phyloP scores from a whole-genome alignment of 495 filamentous ascomycete species.

The Xylaria telfairii region DNA sequence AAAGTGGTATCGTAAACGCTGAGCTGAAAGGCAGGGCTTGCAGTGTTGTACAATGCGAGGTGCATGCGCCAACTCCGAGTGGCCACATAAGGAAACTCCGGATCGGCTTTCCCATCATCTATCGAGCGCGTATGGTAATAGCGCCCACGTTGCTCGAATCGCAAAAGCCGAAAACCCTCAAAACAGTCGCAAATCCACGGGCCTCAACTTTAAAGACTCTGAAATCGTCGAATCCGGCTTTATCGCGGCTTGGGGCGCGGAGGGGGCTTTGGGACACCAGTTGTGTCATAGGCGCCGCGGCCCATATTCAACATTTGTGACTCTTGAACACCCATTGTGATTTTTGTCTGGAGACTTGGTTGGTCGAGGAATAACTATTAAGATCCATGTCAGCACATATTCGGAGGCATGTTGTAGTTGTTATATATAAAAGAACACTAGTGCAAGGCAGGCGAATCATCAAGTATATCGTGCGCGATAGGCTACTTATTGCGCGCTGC shows the following conservation, averaged over 20 bases:
- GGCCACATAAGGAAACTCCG: slow-evolving; percentile 6
- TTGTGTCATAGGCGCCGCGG: slow-evolving; percentile 64
- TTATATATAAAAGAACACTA: neutral
- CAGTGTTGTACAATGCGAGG: slow-evolving; percentile 25
- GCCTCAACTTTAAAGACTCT: neutral
- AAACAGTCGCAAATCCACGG: neutral
- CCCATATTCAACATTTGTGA: slow-evolving; percentile 58
- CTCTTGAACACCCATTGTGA: slow-evolving; percentile 55
- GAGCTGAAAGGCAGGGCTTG: slow-evolving; percentile 27
- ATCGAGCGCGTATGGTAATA: neutral
- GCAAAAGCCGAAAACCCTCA: neutral
- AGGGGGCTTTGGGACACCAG: slow-evolving; percentile 61
- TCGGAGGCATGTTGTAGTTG: neutral
- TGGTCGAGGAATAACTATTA: slow-evolving; percentile 1
- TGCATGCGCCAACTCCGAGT: slow-evolving; percentile 18
- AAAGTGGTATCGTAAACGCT: slow-evolving; percentile 23
- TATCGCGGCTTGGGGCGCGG: slow-evolving; percentile 59
- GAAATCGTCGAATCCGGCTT: slow-evolving; percentile 15
- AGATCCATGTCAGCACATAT: neutral
- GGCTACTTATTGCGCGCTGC: slow-evolving; percentile 18
- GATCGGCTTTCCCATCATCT: neutral
- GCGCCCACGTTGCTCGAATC: neutral
- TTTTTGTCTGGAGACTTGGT: neutral
- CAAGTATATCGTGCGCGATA: neutral
- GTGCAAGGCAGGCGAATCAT: neutral